A percentile compares a stretch with the other conserved stretches of the same genome.
These are phyloP conservation scores for Selaginella moellendorffii DNA, from an alignment of 75 land plant genomes.

Conservation along the genomic window DNA sequence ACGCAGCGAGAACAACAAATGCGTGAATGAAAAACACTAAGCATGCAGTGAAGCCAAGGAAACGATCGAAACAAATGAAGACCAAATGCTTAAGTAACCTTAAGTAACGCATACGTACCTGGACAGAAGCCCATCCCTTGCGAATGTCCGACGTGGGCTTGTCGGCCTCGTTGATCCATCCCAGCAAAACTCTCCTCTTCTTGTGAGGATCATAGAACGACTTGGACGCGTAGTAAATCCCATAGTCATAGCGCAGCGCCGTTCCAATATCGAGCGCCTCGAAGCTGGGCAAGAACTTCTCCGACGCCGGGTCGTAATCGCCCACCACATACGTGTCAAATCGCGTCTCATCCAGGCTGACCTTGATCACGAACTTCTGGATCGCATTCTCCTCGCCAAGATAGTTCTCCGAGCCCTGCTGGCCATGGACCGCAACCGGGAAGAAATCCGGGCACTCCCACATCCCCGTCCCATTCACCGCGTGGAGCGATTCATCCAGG, in stretches of 20 bases:
- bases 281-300: background rate
- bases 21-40: background rate
- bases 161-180: conserved; percentile 7
- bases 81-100: background rate
- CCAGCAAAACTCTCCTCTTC: background rate
- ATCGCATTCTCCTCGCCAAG: background rate
- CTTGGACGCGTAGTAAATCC: conserved; percentile 3
- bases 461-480: conserved; percentile 37
- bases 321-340: background rate
- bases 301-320: background rate
- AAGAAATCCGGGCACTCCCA: conserved; percentile 36
- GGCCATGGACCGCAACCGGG: conserved; percentile 1
- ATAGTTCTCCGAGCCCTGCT: background rate
- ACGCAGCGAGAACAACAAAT: no score
- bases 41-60: no score
- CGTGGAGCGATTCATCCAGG: conserved; percentile 27
- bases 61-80: no score
- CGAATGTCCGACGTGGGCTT: background rate
- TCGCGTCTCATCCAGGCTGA: conserved; percentile 1
- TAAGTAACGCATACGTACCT: background rate
- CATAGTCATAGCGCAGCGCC: conserved; percentile 3
- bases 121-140: conserved; percentile 8
- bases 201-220: background rate
- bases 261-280: background rate
- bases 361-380: background rate